Base-by-base conservation (phyloP, 2,329 filamentous ascomycete genomes). In the Cladosporium colombiae region DNA sequence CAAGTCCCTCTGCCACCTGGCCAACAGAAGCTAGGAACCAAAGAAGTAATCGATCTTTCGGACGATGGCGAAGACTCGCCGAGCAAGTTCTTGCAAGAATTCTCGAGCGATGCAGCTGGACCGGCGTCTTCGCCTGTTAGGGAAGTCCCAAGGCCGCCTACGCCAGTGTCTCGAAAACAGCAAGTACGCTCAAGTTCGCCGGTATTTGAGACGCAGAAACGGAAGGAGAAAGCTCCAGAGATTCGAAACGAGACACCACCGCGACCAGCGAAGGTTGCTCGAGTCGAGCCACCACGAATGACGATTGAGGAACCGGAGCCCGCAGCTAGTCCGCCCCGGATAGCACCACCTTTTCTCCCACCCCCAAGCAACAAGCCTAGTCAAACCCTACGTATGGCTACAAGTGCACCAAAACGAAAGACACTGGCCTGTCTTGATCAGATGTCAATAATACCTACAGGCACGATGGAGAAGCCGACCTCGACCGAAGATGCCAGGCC, bases 381-480 rank as follows among this genome's bases (percentile, higher is more conserved):
- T 68, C 55, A 75, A 71, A 80, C 76, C 3, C 65, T 82, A 33
- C 78, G 78, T 1, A 69, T 83, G 10, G 73, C 78, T 14, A 71
- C 72, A 5, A 77, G 75, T n/a, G 73, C 74, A 10, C 78, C 76
- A 18, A 77, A 79, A 65, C 80, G 78, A 40, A 81, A 75, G 65
- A 69, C 66, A 25, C 70, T 83, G 14, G 68, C 82, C 0, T 82
- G 80, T 64, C 79, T 82, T 62, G 71, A 77, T n/a, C 69, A 76
- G 21, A 70, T 72, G 6, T 46, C 67, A 2, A 27, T 4, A 11
- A 67, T 68, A 46, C 57, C 60, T 11, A 16, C 33, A 10, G 10
- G 5, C 25, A n/a, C 31, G 35, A 31, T 21, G 14, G 21, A 31
- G 29, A 25, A 5, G 7, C 13, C 23, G 63, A 31, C 56, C n/a